phyloP scores from a whole-genome alignment of 192 early-diverging fungal genomes.

The Linnemannia hyalina region DNA sequence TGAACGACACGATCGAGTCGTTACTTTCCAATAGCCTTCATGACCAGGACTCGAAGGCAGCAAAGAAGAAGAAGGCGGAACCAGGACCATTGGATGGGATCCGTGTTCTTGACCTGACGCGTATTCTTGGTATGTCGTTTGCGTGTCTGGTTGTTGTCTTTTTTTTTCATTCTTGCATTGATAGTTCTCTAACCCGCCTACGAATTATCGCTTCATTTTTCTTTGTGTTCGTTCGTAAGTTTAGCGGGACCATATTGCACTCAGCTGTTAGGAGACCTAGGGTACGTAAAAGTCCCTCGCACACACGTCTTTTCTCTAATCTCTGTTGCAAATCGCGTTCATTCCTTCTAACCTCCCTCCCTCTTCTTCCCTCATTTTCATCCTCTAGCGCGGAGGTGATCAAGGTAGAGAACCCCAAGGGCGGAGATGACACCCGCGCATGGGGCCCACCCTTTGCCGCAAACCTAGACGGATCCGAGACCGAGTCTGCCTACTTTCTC shows the following conservation, averaged over 20 bases:
- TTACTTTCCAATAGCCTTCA: slow-evolving; percentile 3
- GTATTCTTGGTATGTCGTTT: slow-evolving; percentile 65
- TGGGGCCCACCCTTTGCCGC: slow-evolving; percentile 84
- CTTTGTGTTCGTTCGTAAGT: not conserved
- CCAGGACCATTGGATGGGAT: slow-evolving; percentile 72
- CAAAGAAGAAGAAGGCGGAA: not conserved
- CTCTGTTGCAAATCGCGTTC: not conserved
- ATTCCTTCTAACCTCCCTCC: not conserved
- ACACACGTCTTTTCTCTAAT: not conserved
- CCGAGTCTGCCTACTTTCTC: slow-evolving; percentile 92
- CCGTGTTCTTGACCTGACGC: slow-evolving; percentile 79
- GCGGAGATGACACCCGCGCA: slow-evolving; percentile 90
- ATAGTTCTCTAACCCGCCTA: slow-evolving; percentile 57
- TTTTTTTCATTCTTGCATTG: not conserved
- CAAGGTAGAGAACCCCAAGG: slow-evolving; percentile 87
- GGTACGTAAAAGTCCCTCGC: slow-evolving; percentile 55
- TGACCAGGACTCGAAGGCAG: not conserved
- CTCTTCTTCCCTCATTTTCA: not conserved
- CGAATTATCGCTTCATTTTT: not conserved
- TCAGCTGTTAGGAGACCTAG: slow-evolving; percentile 84
- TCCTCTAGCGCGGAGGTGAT: slow-evolving; percentile 82
- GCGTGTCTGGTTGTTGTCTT: not conserved
- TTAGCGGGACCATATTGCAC: slow-evolving; percentile 85
- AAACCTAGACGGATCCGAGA: slow-evolving; percentile 53
- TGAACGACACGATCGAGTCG: not conserved